A percentile compares a stretch with the other conserved stretches of the same genome.
Conservation (phyloP, 2,329 filamentous ascomycete genomes). For the Botryotinia calthae region DNA sequence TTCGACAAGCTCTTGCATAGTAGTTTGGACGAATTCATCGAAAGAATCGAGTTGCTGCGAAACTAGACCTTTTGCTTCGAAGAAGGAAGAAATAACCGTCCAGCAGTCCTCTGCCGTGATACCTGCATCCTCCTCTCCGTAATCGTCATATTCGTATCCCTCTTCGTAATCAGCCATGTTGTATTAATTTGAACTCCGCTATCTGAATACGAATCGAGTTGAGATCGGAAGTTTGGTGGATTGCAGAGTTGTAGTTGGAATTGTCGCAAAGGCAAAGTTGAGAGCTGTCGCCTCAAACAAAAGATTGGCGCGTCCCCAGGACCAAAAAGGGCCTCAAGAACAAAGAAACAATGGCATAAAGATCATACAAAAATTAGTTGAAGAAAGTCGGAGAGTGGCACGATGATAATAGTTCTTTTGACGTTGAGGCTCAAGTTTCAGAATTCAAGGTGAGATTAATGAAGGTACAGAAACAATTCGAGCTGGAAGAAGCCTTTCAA, state of each 20-base stretch:
- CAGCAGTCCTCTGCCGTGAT: constrained; percentile 98
- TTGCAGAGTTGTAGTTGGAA: constrained; percentile 6
- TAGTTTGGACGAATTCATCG: constrained; percentile 92
- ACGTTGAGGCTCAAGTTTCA: constrained; percentile 11
- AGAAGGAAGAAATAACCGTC: constrained; percentile 96
- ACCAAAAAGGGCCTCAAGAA: constrained; percentile 24
- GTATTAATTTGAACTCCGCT: constrained; percentile 16
- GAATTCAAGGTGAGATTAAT: constrained; percentile 13
- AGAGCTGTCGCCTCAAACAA: constrained; percentile 20
- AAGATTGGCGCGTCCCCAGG: constrained; percentile 21
- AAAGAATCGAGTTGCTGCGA: constrained; percentile 98
- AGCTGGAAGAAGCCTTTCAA: constrained; percentile 7
- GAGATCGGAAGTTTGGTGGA: not conserved
- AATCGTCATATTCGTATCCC: constrained; percentile 67
- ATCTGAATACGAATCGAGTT: not conserved
- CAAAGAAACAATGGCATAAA: constrained; percentile 25
- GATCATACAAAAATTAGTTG: constrained; percentile 11
- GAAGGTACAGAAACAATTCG: constrained; percentile 16
- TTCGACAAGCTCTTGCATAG: constrained; percentile 90
- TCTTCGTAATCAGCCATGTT: constrained; percentile 42
- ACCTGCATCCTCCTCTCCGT: constrained; percentile 62
- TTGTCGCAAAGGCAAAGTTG: constrained; percentile 19
- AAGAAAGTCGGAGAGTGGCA: not conserved
- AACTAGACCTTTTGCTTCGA: constrained; percentile 91
- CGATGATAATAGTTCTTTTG: not conserved